Conservation (phyloP, 768 basidiomycete species). For the Macrolepiota dolichaula region DNA sequence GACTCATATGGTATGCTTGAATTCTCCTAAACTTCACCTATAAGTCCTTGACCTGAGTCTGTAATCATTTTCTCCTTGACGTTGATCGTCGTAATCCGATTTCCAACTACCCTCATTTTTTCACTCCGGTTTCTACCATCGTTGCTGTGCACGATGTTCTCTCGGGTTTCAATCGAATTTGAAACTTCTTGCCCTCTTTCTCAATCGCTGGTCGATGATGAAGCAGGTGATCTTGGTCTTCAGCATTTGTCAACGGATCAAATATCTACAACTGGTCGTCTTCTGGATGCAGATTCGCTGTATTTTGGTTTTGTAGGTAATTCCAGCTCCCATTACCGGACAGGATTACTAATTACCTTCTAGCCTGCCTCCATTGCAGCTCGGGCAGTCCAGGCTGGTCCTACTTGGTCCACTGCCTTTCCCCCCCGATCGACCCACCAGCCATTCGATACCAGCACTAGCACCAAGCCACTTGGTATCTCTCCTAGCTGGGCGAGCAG, state of each 20-base stretch:
- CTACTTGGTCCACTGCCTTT: not conserved
- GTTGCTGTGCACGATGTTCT: not conserved
- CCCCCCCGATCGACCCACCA: not conserved
- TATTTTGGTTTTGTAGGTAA: not conserved
- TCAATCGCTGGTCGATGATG: not conserved
- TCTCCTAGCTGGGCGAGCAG: not conserved
- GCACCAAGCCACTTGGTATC: not conserved
- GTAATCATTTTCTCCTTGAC: not conserved
- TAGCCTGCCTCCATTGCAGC: not conserved
- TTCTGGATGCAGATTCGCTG: not conserved
- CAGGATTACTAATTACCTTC: not conserved
- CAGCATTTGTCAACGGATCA: not conserved
- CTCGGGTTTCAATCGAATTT: conserved; percentile 11
- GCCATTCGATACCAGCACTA: not conserved
- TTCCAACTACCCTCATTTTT: not conserved
- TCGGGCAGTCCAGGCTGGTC: not conserved
- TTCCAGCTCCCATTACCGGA: not conserved
- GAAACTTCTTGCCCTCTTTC: not conserved
- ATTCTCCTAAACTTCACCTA: not conserved
- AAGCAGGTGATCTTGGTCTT: not conserved
- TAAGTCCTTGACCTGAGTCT: not conserved
- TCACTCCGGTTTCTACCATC: not conserved
- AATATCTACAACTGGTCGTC: not conserved
- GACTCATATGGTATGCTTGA: not conserved
- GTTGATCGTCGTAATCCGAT: conserved; percentile 1